phyloP scores from a whole-genome alignment of 805 yeast species.

The Ogataea populi-albae region DNA sequence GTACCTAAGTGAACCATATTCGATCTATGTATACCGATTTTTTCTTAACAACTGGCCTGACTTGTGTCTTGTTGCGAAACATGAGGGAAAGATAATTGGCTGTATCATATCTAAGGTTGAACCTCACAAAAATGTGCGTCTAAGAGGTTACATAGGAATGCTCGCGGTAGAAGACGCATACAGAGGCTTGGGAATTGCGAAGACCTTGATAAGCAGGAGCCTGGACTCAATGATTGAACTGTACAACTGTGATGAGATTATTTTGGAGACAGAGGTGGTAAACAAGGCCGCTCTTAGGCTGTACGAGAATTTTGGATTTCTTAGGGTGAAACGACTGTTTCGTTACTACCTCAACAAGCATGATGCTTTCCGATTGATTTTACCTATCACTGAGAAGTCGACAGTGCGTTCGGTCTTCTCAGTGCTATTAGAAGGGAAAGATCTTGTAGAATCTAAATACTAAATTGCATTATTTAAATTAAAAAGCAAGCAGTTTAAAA shows the following conservation, averaged over 20 bases:
- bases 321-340: conserved; percentile 54
- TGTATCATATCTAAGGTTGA: conserved; percentile 82
- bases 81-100: conserved; percentile 54
- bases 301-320: conserved; percentile 38
- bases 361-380: conserved; percentile 84
- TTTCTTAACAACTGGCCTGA: conserved; percentile 91
- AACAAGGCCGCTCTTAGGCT: conserved; percentile 44
- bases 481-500: conserved; percentile 1
- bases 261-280: conserved; percentile 86
- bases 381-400: conserved; percentile 70
- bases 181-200: conserved; percentile 83
- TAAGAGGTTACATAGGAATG: conserved; percentile 96
- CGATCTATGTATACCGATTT: conserved; percentile 87
- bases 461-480: conserved; percentile 7
- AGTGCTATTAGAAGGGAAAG: conserved; percentile 22
- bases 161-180: conserved; percentile 71
- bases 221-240: conserved; percentile 61
- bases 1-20: conserved; percentile 91
- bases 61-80: conserved; percentile 64
- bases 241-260: conserved; percentile 80
- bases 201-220: conserved; percentile 58
- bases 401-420: conserved; percentile 55
- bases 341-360: conserved; percentile 89
- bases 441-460: conserved; percentile 25
- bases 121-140: conserved; percentile 65